phyloP scores from a whole-genome alignment of 805 yeast species.

The Zygotorulaspora chibaensis region DNA sequence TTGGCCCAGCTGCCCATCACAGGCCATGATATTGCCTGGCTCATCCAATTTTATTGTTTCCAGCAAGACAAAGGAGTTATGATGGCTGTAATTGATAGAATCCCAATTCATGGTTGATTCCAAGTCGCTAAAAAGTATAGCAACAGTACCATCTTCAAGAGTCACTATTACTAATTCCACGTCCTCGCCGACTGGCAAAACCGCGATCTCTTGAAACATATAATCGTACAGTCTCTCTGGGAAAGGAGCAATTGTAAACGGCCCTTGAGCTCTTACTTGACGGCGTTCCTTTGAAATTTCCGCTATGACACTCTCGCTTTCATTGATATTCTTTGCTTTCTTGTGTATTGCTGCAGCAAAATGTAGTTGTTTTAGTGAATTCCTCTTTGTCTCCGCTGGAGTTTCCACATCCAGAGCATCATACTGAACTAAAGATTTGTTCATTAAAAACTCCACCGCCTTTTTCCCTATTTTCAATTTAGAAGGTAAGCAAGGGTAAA shows the following conservation, averaged over 20 bases:
- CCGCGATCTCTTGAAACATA: conserved; percentile 37
- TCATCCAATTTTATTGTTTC: conserved; percentile 18
- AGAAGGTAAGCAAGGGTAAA: conserved; percentile 62
- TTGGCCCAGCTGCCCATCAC: conserved; percentile 5
- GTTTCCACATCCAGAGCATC: conserved; percentile 16
- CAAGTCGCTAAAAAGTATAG: conserved; percentile 32
- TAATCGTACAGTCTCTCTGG: conserved; percentile 50
- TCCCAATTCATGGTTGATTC: conserved; percentile 39
- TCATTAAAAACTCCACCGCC: conserved; percentile 32
- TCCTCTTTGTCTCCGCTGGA: conserved; percentile 19
- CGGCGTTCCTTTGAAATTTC: conserved; percentile 7
- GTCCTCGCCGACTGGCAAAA: conserved; percentile 23
- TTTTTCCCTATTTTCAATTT: conserved; percentile 10
- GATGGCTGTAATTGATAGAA: conserved; percentile 19
- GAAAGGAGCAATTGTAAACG: conserved; percentile 49
- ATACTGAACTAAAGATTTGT: conserved; percentile 27
- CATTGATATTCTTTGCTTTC: conserved; percentile 17
- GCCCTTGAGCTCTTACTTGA: conserved; percentile 43
- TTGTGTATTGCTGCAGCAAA: conserved; percentile 36
- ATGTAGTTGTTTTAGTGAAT: conserved; percentile 36
- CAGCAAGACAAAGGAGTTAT: conserved; percentile 24
- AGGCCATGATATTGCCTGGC: conserved; percentile 2
- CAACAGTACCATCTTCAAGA: conserved; percentile 31
- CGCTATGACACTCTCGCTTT: conserved; percentile 7
- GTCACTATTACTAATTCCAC: conserved; percentile 27